Percentiles rank a stretch among this genome's conserved stretches.
phyloP scores from a whole-genome alignment of 2,329 filamentous ascomycete species.

The Pseudogymnoascus sp. region DNA sequence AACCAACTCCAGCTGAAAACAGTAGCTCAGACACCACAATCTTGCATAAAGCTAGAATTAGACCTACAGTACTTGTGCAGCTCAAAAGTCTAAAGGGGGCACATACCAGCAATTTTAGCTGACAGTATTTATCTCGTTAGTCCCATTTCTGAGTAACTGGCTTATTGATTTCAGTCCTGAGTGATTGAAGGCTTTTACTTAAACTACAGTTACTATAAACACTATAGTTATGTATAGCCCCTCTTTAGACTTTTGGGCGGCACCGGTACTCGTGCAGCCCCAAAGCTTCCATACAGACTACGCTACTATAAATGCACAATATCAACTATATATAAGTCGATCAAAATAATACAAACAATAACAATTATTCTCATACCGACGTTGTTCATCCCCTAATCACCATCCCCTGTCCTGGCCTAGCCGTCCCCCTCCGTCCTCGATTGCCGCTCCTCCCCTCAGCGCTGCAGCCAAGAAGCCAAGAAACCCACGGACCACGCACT shows the following conservation, averaged over 20 bases:
- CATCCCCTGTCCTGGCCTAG: neutral
- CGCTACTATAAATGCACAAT: neutral
- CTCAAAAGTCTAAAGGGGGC: neutral
- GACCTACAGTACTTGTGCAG: too few species aligned
- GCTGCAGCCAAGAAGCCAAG: neutral
- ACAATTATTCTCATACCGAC: neutral
- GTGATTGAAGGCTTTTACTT: too few species aligned
- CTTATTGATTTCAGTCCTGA: too few species aligned
- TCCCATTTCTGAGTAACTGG: too few species aligned
- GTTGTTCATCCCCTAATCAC: neutral
- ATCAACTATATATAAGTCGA: neutral
- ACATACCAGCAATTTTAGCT: neutral
- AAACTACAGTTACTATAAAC: too few species aligned
- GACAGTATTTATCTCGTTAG: neutral
- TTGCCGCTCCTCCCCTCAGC: neutral
- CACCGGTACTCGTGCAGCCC: too few species aligned
- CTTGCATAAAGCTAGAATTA: too few species aligned
- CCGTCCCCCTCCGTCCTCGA: neutral
- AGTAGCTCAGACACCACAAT: too few species aligned
- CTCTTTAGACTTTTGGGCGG: too few species aligned
- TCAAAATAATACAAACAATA: neutral
- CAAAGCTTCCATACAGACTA: too few species aligned
- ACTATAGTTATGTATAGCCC: too few species aligned
- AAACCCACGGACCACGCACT: neutral
- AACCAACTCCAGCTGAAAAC: too few species aligned